Evolutionary conservation across 2,329 filamentous ascomycete species (phyloP), one percentile per base, ranked within the genome.

Genomic region (Aspergillus ochraceus): DNA sequence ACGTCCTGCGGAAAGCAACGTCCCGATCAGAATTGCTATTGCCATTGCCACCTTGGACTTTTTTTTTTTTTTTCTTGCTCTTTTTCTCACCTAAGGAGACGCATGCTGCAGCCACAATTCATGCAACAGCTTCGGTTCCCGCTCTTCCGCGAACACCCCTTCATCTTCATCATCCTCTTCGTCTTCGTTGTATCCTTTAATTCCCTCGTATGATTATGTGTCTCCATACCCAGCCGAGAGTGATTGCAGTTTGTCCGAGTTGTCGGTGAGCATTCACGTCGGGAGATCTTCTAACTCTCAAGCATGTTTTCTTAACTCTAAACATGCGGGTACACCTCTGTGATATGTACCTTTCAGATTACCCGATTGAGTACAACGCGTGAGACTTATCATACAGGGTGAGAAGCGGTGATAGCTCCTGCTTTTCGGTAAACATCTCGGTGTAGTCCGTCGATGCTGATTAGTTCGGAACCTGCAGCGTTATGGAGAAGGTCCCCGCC

Each of bases 331-430:
- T 42, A 29, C 6, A 29, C 26, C 49, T 56, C 54, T 36, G 32
- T 56, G 54, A 56, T 56, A 56, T 56, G 49, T 56, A 51, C 32
- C 54, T 19, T 47, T 32, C 36, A 14, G 47, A 17, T 20, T 56
- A 22, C 49, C 54, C 6, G 36, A 52, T 51, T 24, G 22, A 29
- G 57, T 26, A 29, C 30, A 19, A 20, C 3, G 20, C 26, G 20
- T 45, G 49, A 55, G 52, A 59, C 49, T 30, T 26, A 32, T 59
- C 57, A 59, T 59, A 54, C 57, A 55, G 52, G 57, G 46, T 26
- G 26, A 52, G 39, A 29, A 52, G 54, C 54, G 54, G 54, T 56
- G 54, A 42, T 56, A 14, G 26, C 26, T 5, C 4, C 4, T 24
- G 24, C 26, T 36, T 47, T 19, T 56, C 54, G 47, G 54, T 32